These are phyloP conservation scores for Candida ovalis DNA, from an alignment of 805 yeast species.

Conservation along the genomic window DNA sequence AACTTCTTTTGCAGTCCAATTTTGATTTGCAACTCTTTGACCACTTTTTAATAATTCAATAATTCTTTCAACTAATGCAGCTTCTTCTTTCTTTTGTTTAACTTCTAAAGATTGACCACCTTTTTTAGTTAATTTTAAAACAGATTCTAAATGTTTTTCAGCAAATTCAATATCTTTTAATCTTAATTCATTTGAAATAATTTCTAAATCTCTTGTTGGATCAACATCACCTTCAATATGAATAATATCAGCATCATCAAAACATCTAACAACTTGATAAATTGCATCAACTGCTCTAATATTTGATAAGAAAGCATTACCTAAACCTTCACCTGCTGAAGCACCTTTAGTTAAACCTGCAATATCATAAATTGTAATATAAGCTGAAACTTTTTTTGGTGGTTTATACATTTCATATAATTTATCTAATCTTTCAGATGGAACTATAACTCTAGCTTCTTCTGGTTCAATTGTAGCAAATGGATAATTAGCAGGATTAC, in stretches of 20 bases:
- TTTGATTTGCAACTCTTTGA: slow-evolving; percentile 53
- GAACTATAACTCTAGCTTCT: slow-evolving; percentile 94
- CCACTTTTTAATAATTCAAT: slow-evolving; percentile 66
- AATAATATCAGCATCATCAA: slow-evolving; percentile 95
- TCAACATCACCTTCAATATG: slow-evolving; percentile 96
- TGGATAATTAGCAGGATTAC: slow-evolving; percentile 97
- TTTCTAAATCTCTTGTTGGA: slow-evolving; percentile 92
- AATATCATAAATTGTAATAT: slow-evolving; percentile 89
- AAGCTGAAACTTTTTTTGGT: slow-evolving; percentile 85
- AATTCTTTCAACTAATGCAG: slow-evolving; percentile 49
- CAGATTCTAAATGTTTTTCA: slow-evolving; percentile 51
- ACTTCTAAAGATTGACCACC: slow-evolving; percentile 66
- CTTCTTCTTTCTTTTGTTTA: slow-evolving; percentile 61
- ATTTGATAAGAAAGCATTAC: slow-evolving; percentile 94
- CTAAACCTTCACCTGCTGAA: slow-evolving; percentile 94
- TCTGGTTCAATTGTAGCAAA: slow-evolving; percentile 98
- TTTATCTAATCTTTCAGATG: slow-evolving; percentile 81
- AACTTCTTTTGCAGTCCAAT: slow-evolving; percentile 64
- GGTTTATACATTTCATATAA: slow-evolving; percentile 75
- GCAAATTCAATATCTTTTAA: slow-evolving; percentile 95
- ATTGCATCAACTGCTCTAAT: slow-evolving; percentile 97
- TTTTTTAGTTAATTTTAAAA: slow-evolving; percentile 54
- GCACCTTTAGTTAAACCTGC: slow-evolving; percentile 99
- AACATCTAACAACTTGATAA: slow-evolving; percentile 96
- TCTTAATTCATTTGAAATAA: slow-evolving; percentile 87